Percentiles rank a stretch among this genome's conserved stretches.
Conservation (phyloP, 164 flowering plant genomes). For the Cinnamomum micranthum region DNA sequence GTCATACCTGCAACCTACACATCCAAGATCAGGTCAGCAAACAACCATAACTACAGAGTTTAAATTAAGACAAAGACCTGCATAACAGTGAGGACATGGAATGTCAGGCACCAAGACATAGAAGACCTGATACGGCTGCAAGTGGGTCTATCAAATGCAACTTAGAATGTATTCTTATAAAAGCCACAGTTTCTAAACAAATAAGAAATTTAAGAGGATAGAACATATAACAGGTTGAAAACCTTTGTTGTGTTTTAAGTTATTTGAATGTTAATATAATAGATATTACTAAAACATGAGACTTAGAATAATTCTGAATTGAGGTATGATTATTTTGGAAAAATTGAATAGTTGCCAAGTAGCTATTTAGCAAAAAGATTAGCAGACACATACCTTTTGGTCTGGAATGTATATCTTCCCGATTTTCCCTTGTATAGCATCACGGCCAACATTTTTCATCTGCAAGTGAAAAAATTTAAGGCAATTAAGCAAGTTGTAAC, state of each 20-base stretch:
- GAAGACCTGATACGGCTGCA: not conserved
- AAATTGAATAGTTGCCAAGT: too few relatives aligned
- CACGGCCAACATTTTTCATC: conserved; percentile 75
- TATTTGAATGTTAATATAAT: too few relatives aligned
- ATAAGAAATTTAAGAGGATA: too few relatives aligned
- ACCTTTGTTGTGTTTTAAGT: too few relatives aligned
- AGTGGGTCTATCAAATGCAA: not conserved
- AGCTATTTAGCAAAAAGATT: not conserved
- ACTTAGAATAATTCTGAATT: too few relatives aligned
- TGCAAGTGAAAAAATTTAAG: conserved; percentile 26
- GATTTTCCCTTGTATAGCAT: conserved; percentile 53
- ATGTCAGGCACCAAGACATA: not conserved
- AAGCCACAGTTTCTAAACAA: too few relatives aligned
- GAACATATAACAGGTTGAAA: too few relatives aligned
- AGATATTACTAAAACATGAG: not conserved
- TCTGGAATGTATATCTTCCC: conserved; percentile 89
- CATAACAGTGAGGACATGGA: not conserved
- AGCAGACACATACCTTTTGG: conserved; percentile 51
- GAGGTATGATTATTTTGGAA: too few relatives aligned
- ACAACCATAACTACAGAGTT: not conserved
- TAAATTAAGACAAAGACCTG: too few relatives aligned
- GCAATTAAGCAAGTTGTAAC: not conserved
- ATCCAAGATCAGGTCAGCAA: not conserved
- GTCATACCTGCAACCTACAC: conserved; percentile 54
- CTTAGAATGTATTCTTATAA: too few relatives aligned